These are phyloP conservation scores for Apiospora marii DNA, from an alignment of 2,329 filamentous ascomycete genomes.

Conservation along the genomic window DNA sequence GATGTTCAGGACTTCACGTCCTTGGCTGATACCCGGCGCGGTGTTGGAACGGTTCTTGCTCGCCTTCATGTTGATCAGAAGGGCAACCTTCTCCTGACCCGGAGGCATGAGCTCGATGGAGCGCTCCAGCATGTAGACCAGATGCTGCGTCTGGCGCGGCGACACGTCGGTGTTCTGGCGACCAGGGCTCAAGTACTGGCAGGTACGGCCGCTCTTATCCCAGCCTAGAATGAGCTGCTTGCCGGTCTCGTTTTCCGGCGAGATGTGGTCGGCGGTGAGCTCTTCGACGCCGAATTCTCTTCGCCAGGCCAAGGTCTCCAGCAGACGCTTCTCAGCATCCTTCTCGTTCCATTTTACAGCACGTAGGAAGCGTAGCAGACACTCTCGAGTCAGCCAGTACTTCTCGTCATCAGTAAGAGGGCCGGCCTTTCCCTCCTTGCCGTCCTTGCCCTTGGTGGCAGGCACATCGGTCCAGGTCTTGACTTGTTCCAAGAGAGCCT, in stretches of 20 bases:
- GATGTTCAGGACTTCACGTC: constrained; percentile 86
- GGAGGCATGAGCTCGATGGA: constrained; percentile 87
- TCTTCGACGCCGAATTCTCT: constrained; percentile 86
- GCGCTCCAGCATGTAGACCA: constrained; percentile 95
- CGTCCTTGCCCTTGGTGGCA: constrained; percentile 60
- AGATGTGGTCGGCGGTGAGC: constrained; percentile 86
- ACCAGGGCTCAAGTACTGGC: constrained; percentile 87
- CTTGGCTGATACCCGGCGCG: constrained; percentile 75
- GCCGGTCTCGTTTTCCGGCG: constrained; percentile 92
- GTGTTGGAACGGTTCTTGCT: constrained; percentile 78
- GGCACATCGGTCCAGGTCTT: constrained; percentile 75
- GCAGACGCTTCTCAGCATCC: constrained; percentile 80
- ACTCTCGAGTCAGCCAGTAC: constrained; percentile 92
- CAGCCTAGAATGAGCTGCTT: constrained; percentile 92
- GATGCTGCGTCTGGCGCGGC: constrained; percentile 87
- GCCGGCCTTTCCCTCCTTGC: constrained; percentile 53
- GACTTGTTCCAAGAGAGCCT: constrained; percentile 74
- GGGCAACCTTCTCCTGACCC: constrained; percentile 83
- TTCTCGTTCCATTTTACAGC: constrained; percentile 88
- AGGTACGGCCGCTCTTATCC: constrained; percentile 85
- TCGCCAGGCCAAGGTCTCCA: constrained; percentile 84
- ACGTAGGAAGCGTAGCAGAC: constrained; percentile 89
- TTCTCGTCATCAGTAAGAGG: constrained; percentile 81
- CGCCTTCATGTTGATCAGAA: constrained; percentile 92
- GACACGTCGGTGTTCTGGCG: constrained; percentile 91